Percentiles rank a stretch among this genome's conserved stretches.
phyloP scores from a whole-genome alignment of 306 rosid species.

The Sechiopsis laciniata region DNA sequence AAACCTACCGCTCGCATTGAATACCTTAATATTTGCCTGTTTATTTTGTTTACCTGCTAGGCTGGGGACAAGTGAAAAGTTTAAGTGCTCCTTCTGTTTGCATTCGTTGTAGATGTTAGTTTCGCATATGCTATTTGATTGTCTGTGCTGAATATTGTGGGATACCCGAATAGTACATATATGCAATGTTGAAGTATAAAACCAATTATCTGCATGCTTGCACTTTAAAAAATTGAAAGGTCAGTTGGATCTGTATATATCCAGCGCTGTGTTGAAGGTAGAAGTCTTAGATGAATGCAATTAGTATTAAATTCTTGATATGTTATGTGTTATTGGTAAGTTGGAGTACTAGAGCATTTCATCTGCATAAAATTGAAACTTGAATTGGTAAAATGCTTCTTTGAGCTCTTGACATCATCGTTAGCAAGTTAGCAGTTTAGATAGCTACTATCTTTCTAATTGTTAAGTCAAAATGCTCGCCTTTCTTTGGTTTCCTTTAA shows the following conservation, averaged over 20 bases:
- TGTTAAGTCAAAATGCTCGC: neutral
- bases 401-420: neutral
- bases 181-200: neutral
- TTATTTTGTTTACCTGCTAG: constrained; percentile 8
- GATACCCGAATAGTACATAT: neutral
- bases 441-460: neutral
- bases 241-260: neutral
- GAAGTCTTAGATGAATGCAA: neutral
- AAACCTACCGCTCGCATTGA: constrained; percentile 9
- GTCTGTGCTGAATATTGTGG: neutral
- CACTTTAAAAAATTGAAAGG: neutral
- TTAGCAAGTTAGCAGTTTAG: neutral
- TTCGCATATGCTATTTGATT: constrained; percentile 1
- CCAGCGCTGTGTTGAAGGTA: neutral
- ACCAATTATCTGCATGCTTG: neutral
- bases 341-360: neutral
- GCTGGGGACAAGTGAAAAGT: neutral
- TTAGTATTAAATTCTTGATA: constrained; percentile 7
- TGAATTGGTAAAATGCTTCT: neutral
- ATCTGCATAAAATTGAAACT: neutral
- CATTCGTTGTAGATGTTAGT: neutral
- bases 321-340: neutral
- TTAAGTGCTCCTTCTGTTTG: neutral
- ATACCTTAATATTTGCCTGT: constrained; percentile 2
- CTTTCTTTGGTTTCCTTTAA: neutral